A percentile compares a stretch with the other conserved stretches of the same genome.
Evolutionary conservation across 2,329 filamentous ascomycete species (phyloP).

Genomic region (Calycina herbarum): DNA sequence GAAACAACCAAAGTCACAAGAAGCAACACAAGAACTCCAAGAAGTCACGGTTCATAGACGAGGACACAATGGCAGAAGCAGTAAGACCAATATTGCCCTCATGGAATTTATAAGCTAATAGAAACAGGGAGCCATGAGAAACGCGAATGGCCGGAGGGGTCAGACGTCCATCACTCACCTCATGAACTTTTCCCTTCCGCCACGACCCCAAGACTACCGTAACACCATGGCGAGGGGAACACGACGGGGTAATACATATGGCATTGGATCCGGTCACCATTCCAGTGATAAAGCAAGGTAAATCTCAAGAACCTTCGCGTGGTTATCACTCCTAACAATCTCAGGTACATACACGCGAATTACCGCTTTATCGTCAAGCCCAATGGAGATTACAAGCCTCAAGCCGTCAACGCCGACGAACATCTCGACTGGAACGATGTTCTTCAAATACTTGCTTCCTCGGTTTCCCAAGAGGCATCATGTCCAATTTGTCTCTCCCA

Average conservation of each 20-base stretch:
- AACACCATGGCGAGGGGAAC: constrained; percentile 53
- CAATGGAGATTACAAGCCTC: constrained; percentile 72
- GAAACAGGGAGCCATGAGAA: constrained; percentile 47
- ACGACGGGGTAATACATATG: constrained; percentile 74
- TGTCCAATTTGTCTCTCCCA: constrained; percentile 95
- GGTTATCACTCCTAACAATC: constrained; percentile 19
- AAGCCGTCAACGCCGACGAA: constrained; percentile 83
- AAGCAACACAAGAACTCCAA: constrained; percentile 84
- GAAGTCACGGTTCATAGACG: constrained; percentile 71
- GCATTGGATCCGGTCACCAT: constrained; percentile 85
- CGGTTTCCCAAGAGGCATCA: constrained; percentile 81
- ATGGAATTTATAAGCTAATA: constrained; percentile 18
- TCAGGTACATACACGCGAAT: constrained; percentile 87
- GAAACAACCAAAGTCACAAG: constrained; percentile 74
- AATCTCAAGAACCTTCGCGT: constrained; percentile 30
- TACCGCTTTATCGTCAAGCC: constrained; percentile 96
- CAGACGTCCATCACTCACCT: constrained; percentile 97
- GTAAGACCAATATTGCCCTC: constrained; percentile 46
- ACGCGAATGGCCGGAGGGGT: constrained; percentile 76
- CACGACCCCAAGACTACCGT: constrained; percentile 60
- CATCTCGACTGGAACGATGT: constrained; percentile 90
- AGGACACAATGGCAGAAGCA: constrained; percentile 83
- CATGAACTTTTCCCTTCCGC: constrained; percentile 84
- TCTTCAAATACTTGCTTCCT: constrained; percentile 86
- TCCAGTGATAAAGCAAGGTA: constrained; percentile 86